These are phyloP conservation scores for Rutstroemia sp. DNA, from an alignment of 2,329 filamentous ascomycete species.

Conservation along the genomic window DNA sequence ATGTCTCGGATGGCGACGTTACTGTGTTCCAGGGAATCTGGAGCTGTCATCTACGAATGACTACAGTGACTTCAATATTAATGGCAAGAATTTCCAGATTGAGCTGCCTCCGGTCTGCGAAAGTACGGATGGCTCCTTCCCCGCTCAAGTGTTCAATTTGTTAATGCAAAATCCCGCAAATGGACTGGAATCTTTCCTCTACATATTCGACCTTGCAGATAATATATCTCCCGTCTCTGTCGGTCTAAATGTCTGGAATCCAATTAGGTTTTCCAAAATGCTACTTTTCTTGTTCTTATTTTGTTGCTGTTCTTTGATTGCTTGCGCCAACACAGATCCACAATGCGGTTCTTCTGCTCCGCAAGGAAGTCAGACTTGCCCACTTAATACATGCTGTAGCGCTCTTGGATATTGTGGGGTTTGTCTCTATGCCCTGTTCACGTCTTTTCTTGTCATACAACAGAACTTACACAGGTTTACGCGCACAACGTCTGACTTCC, in stretches of 20 bases:
- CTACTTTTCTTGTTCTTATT: not conserved
- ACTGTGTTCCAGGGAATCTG: not conserved
- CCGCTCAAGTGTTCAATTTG: not conserved
- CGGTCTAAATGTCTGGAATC: not conserved
- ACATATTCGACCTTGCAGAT: not conserved
- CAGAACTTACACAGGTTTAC: too few relatives aligned
- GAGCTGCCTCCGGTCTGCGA: not conserved
- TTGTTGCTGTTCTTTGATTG: not conserved
- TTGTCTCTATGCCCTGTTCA: not conserved
- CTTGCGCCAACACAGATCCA: not conserved
- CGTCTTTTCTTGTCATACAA: not conserved
- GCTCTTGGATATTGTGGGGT: slow-evolving; percentile 9
- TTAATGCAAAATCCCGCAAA: not conserved
- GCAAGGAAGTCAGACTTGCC: slow-evolving; percentile 2
- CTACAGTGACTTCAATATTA: not conserved
- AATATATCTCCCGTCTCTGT: not conserved
- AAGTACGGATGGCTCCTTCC: not conserved
- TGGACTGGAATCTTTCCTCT: slow-evolving; percentile 2
- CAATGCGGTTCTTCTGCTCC: slow-evolving; percentile 6
- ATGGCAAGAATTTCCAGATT: not conserved
- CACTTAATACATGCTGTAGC: slow-evolving; percentile 6
- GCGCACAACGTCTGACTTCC: not conserved
- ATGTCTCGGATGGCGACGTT: not conserved
- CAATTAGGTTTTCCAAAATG: not conserved
- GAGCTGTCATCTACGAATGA: not conserved